Evolutionary conservation across 2,329 filamentous ascomycete genomes (phyloP).

Genomic region (Ophiostoma perfectum): DNA sequence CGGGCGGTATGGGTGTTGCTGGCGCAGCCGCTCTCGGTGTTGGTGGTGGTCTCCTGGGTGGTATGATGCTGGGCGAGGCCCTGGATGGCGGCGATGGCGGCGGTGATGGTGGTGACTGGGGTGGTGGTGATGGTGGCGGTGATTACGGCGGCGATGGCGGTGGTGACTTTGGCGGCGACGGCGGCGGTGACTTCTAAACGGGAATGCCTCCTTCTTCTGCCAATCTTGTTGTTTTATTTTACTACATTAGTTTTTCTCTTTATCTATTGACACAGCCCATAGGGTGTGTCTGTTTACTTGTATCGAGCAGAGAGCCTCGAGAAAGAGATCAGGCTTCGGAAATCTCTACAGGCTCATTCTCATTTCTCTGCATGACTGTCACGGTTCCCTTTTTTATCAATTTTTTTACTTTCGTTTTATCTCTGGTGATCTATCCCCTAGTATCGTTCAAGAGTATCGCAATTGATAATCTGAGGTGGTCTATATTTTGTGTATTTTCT

Average conservation of each 20-base stretch:
- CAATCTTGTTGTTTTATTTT: background rate
- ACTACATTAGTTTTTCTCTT: too few relatives aligned
- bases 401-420: background rate
- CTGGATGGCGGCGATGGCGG: conserved; percentile 58
- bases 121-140: conserved; percentile 33
- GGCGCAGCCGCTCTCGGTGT: conserved; percentile 73
- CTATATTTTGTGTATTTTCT: too few relatives aligned
- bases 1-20: conserved; percentile 55
- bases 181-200: background rate
- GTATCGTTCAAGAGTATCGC: too few relatives aligned
- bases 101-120: conserved; percentile 40
- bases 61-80: conserved; percentile 63
- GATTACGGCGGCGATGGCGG: conserved; percentile 20
- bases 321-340: too few relatives aligned
- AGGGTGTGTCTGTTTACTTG: too few relatives aligned
- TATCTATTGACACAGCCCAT: too few relatives aligned
- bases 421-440: too few relatives aligned
- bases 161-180: background rate
- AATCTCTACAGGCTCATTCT: too few relatives aligned
- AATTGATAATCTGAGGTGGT: too few relatives aligned
- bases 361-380: background rate
- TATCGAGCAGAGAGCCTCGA: too few relatives aligned
- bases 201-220: background rate
- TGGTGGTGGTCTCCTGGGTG: conserved; percentile 76
- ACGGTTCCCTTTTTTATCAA: background rate